Evolutionary conservation across 1,284 basidiomycete species (phyloP), one percentile per base, ranked within the genome.

Genomic region (Volvariella surrecta): DNA sequence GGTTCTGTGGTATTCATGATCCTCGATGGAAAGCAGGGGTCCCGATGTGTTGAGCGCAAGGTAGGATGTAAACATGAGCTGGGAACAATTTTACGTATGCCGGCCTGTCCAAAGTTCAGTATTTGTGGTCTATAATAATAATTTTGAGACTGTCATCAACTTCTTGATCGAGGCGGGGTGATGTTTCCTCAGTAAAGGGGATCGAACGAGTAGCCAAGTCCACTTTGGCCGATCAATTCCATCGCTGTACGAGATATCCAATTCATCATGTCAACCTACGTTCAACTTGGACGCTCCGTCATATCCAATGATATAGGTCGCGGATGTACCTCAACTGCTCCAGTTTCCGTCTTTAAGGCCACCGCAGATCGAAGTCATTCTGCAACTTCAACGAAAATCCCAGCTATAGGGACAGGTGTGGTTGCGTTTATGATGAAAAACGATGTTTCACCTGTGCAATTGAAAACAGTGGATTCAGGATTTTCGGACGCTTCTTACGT

Each of bases 151-250:
- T 30, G 37, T 52, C 57, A 49, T 45, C 24, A 64, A 51, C 9
- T 52, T 41, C 44, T 62, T 62, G 31, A 58, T 52, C n/a, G 61
- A 52, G 22, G 31, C 38, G 58, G 10, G 50, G 49, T 19, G 49
- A 37, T 21, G 45, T 43, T 34, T 53, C 54, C 39, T 58, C 54
- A 3, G 11, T 43, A 47, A 21, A 66, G 45, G 4, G 58, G 41
- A 42, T 64, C 61, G 44, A 69, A 67, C 1, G 67, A 67, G 43
- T 61, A 60, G 4, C 66, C 67, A 16, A 68, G 51, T 4, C 63
- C 64, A 43, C 61, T 61, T 51, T 62, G 61, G 6, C 64, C 66
- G 31, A 69, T 58, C 11, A 66, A 48, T 48, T 69, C 67, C 9
- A 68, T 52, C 4, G 66, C 64, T 10, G 59, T 55, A 16, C 63